Evolutionary conservation across 1,139 yeast genomes (phyloP).

Genomic region (Blastobotrys capitulatus): DNA sequence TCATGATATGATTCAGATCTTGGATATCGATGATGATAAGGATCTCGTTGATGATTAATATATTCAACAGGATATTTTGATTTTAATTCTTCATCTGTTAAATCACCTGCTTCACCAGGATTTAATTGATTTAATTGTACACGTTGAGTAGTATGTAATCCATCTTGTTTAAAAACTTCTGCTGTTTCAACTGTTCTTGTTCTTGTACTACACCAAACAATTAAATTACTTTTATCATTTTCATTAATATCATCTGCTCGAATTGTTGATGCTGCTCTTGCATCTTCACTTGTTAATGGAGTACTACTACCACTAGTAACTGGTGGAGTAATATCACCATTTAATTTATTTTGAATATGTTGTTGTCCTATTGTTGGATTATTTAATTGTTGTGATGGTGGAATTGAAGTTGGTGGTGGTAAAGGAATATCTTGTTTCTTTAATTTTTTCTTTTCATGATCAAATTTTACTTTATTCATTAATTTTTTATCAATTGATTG

Average conservation of each 20-base stretch:
- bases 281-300: conserved; percentile 24
- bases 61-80: conserved; percentile 63
- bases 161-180: conserved; percentile 53
- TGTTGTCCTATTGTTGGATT: not conserved
- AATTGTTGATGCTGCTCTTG: conserved; percentile 24
- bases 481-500: conserved; percentile 12
- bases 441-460: conserved; percentile 6
- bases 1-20: conserved; percentile 95
- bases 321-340: conserved; percentile 17
- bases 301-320: conserved; percentile 25
- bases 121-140: conserved; percentile 82
- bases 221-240: conserved; percentile 24
- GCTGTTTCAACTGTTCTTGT: conserved; percentile 80
- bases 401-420: not conserved
- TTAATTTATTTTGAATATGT: too few species aligned
- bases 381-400: not conserved
- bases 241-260: conserved; percentile 24
- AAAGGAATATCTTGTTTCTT: not conserved
- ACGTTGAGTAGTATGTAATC: conserved; percentile 62
- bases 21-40: conserved; percentile 88
- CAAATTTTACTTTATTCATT: conserved; percentile 9
- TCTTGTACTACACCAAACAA: conserved; percentile 92
- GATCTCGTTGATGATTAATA: conserved; percentile 61
- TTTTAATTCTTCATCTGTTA: conserved; percentile 55
- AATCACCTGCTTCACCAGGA: conserved; percentile 81